Percentiles rank a stretch among this genome's conserved stretches.
These are phyloP conservation scores for Eucalyptus regnans DNA, from an alignment of 345 rosid species.

Conservation along the genomic window DNA sequence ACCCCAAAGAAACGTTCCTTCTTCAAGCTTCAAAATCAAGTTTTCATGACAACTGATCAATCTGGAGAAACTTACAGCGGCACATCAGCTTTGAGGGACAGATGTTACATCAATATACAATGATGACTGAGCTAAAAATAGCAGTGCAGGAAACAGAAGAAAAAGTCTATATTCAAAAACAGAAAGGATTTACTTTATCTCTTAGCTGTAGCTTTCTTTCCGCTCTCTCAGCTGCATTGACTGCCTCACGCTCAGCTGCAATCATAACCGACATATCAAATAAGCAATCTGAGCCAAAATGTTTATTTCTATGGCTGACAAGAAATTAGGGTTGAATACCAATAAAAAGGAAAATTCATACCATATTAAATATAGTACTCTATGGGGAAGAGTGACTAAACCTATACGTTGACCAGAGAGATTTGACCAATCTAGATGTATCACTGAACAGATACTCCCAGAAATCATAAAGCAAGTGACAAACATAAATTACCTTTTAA, in stretches of 20 bases:
- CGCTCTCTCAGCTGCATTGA: conserved; percentile 83
- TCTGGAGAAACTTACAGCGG: background rate
- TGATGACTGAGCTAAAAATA: background rate
- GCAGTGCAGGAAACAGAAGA: background rate
- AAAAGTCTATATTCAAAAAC: background rate
- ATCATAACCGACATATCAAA: background rate
- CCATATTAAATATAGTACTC: background rate
- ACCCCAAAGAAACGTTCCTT: background rate
- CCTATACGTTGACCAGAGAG: background rate
- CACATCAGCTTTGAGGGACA: background rate
- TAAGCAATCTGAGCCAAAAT: background rate
- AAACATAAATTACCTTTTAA: conserved; percentile 47
- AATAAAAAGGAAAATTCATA: background rate
- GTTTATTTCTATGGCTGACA: background rate
- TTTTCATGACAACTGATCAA: background rate
- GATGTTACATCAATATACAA: background rate
- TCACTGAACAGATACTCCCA: background rate
- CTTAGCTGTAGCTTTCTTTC: conserved; percentile 79
- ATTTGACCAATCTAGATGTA: background rate
- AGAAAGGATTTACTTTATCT: conserved; percentile 52
- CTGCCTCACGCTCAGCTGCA: conserved; percentile 90
- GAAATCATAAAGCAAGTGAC: background rate
- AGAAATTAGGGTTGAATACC: background rate
- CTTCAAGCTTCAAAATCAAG: background rate
- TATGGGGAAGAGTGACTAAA: background rate